A percentile compares a stretch with the other conserved stretches of the same genome.
phyloP scores from a whole-genome alignment of 2,329 filamentous ascomycete genomes.

The Aulographum hederae region DNA sequence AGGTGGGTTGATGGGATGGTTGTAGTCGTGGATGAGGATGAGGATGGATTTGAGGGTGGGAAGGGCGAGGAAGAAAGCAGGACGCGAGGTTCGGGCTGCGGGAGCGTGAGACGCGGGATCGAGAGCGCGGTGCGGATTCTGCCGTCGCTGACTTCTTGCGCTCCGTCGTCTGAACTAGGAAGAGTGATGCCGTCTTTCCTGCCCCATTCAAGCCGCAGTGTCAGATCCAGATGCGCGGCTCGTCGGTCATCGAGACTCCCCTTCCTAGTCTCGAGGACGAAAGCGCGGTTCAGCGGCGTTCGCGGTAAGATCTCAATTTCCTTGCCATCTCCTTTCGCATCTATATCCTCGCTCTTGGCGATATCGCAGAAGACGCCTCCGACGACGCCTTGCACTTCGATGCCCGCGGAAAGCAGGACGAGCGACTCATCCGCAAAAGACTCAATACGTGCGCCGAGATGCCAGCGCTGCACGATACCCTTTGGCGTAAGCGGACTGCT shows the following conservation, averaged over 20 bases:
- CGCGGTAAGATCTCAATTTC: constrained; percentile 38
- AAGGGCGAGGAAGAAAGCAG: constrained; percentile 32
- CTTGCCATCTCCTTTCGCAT: too few relatives aligned
- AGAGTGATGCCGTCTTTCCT: constrained; percentile 31
- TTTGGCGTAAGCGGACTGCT: constrained; percentile 16
- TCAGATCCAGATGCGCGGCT: constrained; percentile 55
- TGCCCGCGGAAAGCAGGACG: constrained; percentile 42
- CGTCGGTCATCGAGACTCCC: constrained; percentile 64
- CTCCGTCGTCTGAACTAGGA: too few relatives aligned
- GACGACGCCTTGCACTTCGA: constrained; percentile 42
- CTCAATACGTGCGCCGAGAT: constrained; percentile 48
- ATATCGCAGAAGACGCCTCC: constrained; percentile 41
- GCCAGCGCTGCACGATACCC: constrained; percentile 70
- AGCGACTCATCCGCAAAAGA: constrained; percentile 56
- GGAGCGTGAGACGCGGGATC: constrained; percentile 63
- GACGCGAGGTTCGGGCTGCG: constrained; percentile 73
- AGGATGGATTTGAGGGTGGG: constrained; percentile 2
- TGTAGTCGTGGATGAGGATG: neutral
- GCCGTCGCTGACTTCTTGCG: constrained; percentile 13
- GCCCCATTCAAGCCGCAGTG: constrained; percentile 61
- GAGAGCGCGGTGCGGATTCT: constrained; percentile 49
- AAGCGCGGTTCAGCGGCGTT: constrained; percentile 41
- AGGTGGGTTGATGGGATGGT: constrained; percentile 12
- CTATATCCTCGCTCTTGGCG: constrained; percentile 1
- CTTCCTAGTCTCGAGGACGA: constrained; percentile 60